Evolutionary conservation across 257 asterid genomes (phyloP).

Genomic region (Capsicum pubescens): DNA sequence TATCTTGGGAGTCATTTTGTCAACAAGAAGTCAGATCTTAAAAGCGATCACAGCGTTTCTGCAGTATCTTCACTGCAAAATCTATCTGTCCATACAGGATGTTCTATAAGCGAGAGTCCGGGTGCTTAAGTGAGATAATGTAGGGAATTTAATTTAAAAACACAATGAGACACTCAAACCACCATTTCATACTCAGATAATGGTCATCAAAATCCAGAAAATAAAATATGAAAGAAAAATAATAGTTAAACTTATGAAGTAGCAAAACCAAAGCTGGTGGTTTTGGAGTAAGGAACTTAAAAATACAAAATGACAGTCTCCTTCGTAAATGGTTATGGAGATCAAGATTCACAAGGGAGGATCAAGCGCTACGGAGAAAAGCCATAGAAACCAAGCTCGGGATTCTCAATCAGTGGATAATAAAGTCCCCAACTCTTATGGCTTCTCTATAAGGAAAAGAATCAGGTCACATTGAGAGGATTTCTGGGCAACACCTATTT

Average conservation of each 20-base stretch:
- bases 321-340: not conserved
- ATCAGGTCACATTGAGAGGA: not conserved
- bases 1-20: conserved; percentile 19
- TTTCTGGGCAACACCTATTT: not conserved
- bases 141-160: not conserved
- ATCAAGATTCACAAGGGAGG: not conserved
- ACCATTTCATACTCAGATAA: not conserved
- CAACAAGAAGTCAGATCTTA: not conserved
- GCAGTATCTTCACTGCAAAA: conserved; percentile 17
- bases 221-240: not conserved
- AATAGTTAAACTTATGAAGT: not conserved
- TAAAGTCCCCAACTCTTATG: conserved; percentile 3
- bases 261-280: not conserved
- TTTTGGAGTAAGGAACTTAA: not conserved
- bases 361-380: not conserved
- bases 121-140: conserved; percentile 10
- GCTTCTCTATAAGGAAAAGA: not conserved
- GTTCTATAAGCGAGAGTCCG: conserved; percentile 8
- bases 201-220: conserved; percentile 13
- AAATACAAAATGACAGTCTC: not conserved
- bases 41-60: not conserved
- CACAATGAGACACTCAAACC: not conserved
- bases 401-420: not conserved
- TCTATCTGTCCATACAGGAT: not conserved
- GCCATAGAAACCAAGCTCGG: not conserved